Percentiles rank a stretch among this genome's conserved stretches.
phyloP scores from a whole-genome alignment of 164 flowering plant genomes.

The Stephania cephalantha region DNA sequence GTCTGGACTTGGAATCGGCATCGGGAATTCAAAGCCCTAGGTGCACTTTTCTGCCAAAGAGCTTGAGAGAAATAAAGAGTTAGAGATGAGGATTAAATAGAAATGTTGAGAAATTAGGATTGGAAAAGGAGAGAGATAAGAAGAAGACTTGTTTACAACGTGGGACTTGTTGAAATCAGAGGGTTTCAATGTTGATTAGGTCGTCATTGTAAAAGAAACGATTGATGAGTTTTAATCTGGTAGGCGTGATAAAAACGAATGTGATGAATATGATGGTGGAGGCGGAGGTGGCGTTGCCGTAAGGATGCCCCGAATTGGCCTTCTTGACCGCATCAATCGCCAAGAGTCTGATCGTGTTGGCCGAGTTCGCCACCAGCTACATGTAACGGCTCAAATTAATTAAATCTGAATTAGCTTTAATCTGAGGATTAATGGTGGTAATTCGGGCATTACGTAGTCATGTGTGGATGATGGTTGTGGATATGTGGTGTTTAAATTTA shows the following conservation, averaged over 20 bases:
- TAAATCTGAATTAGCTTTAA: no score
- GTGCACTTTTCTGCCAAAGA: constrained; percentile 72
- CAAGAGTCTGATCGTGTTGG: constrained; percentile 80
- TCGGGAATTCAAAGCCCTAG: constrained; percentile 87
- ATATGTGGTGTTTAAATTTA: no score
- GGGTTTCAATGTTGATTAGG: constrained; percentile 37
- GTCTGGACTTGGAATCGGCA: constrained; percentile 56
- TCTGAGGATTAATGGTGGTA: no score
- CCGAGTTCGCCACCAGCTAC: constrained; percentile 73
- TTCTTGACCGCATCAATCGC: constrained; percentile 97
- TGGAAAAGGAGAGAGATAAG: background rate
- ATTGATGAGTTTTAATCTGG: constrained; percentile 22
- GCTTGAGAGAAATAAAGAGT: constrained; percentile 17
- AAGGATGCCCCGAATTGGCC: constrained; percentile 95
- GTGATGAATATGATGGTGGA: no score
- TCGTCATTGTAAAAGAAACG: constrained; percentile 57
- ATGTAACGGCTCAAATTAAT: no score
- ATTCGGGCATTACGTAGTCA: no score
- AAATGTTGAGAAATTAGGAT: background rate
- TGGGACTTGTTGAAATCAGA: constrained; percentile 46
- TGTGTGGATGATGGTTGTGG: no score
- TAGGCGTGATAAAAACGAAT: no score
- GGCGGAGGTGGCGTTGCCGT: no score
- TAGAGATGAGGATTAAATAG: background rate
- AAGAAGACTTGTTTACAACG: constrained; percentile 53